A percentile compares a stretch with the other conserved stretches of the same genome.
Evolutionary conservation across 306 rosid species (phyloP).

Genomic region (Vigna hirtella): DNA sequence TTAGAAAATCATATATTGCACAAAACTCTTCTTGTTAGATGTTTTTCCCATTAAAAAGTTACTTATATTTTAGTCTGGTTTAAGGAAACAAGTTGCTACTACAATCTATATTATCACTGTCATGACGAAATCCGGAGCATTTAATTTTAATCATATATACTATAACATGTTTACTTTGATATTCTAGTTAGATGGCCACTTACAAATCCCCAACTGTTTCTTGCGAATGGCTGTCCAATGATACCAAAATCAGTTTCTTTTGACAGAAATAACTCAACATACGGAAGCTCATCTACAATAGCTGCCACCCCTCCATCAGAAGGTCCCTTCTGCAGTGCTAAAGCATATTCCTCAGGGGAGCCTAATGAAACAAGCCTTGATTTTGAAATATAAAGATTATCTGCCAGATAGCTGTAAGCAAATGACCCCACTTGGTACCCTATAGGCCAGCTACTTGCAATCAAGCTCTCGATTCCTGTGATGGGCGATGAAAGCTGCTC

Average conservation of each 20-base stretch:
- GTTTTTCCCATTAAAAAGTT: neutral
- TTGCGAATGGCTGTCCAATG: constrained; percentile 84
- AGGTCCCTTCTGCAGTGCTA: constrained; percentile 80
- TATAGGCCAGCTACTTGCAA: constrained; percentile 74
- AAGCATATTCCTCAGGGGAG: constrained; percentile 83
- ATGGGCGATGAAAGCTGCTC: constrained; percentile 89
- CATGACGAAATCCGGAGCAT: constrained; percentile 20
- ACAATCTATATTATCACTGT: neutral
- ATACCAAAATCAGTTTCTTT: constrained; percentile 74
- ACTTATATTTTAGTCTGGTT: neutral
- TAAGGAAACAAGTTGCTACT: constrained; percentile 7
- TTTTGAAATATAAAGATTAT: constrained; percentile 63
- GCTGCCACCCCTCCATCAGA: constrained; percentile 88
- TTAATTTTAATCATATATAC: constrained; percentile 16
- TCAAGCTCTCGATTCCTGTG: constrained; percentile 87
- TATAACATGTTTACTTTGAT: constrained; percentile 15
- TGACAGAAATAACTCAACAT: constrained; percentile 82
- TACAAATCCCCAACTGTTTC: constrained; percentile 98
- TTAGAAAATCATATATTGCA: constrained; percentile 28
- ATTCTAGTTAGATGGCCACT: constrained; percentile 53
- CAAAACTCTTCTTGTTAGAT: constrained; percentile 8
- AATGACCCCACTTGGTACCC: constrained; percentile 98
- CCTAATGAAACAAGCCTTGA: constrained; percentile 81
- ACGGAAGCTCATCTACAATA: constrained; percentile 85
- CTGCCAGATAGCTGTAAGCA: constrained; percentile 79